Evolutionary conservation across 2,329 filamentous ascomycete genomes (phyloP), one percentile per base, ranked within the genome.

Genomic region (Penicillium sclerotiorum): DNA sequence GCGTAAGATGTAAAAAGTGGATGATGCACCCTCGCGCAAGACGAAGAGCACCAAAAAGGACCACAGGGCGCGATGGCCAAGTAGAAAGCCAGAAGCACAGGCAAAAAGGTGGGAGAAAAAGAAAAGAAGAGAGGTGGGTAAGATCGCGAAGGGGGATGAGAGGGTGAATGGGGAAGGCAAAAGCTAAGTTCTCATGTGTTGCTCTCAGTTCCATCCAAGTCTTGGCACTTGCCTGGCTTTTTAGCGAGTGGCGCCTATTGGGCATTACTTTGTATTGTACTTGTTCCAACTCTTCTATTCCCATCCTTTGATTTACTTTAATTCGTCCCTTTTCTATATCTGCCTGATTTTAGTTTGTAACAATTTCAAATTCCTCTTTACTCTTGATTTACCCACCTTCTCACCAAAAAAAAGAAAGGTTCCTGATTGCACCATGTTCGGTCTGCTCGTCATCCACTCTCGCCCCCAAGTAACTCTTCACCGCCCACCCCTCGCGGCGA

Each of bases 21-120:
- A 55, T 59, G 66, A 67, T 70, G 65, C 67, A 67, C 64, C 66
- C 67, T 70, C 68, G 59, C 58, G 56, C 58, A 57, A 64, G 67
- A 71, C 68, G 67, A 54, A 64, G 62, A 64, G 67, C 64, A 67
- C 64, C 63, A 61, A 28, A 61, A 30, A 22, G 51, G 60, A 66
- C 63, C 66, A 67, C 63, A 61, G 57, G n/a, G 64, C 61, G 64
- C 61, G 58, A 53, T 56, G 61, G 64, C 65, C 65, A 59, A 56
- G 59, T 60, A 55, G 36, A 44, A 50, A 52, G 52, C 51, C 47
- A 57, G 55, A 56, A 45, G 55, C 44, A 55, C 42, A 59, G 38
- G 43, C 43, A 37, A 46, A 28, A 50, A 56, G n/a, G n/a, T n/a
- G n/a, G n/a, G n/a, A n/a, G n/a, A 49, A 33, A 37, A 36, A 43